Evolutionary conservation across 257 asterid species (phyloP).

Genomic region (Cynanchum wilfordii): DNA sequence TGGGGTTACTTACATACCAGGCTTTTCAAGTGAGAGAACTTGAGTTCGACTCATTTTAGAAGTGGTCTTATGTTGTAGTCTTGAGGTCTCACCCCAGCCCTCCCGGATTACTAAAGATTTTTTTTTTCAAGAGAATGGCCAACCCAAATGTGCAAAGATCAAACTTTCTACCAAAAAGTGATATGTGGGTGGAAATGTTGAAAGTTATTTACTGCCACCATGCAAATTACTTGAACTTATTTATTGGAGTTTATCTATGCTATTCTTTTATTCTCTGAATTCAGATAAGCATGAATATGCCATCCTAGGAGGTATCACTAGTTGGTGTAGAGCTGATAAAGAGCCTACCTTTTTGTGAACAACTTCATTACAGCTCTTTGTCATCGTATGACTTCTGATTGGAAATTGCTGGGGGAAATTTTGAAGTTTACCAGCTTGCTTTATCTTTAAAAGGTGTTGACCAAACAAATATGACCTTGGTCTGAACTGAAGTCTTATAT

Average conservation of each 20-base stretch:
- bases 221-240: not conserved
- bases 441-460: not conserved
- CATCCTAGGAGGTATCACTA: not conserved
- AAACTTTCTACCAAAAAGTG: not conserved
- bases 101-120: no score
- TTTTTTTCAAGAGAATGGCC: no score
- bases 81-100: no score
- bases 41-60: no score
- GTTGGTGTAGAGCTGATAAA: not conserved
- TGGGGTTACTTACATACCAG: no score
- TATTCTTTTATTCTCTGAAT: not conserved
- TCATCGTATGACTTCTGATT: not conserved
- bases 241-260: not conserved
- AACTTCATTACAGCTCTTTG: no score
- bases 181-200: not conserved
- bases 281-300: not conserved
- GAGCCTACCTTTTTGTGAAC: no score
- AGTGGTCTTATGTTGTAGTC: no score
- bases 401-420: not conserved
- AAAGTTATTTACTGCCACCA: not conserved
- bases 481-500: not conserved
- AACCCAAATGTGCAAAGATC: not conserved
- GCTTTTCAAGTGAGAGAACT: no score
- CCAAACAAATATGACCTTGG: not conserved
- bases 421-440: not conserved